phyloP scores from a whole-genome alignment of 2,329 filamentous ascomycete species.

The Bipolaris cookei region DNA sequence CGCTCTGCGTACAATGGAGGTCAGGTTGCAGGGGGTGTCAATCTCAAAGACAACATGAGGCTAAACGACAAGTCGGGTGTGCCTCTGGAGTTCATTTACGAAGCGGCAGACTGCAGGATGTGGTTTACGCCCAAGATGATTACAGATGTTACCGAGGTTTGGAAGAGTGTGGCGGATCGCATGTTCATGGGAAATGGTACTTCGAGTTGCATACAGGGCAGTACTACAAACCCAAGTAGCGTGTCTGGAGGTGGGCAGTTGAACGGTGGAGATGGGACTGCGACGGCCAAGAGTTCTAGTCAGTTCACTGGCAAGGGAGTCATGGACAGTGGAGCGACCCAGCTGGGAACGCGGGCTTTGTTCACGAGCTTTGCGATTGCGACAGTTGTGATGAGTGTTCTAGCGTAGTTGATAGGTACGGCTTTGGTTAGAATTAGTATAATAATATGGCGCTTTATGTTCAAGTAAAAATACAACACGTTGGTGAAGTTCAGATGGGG shows the following conservation, averaged over 20 bases:
- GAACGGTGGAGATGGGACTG: conserved; percentile 32
- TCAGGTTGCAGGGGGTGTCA: conserved; percentile 40
- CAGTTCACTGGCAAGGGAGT: conserved; percentile 4
- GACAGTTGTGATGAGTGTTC: background rate
- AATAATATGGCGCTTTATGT: background rate
- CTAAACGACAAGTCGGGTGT: conserved; percentile 47
- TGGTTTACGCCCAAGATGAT: conserved; percentile 50
- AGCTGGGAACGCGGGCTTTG: background rate
- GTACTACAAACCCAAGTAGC: conserved; percentile 38
- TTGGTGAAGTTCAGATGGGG: background rate
- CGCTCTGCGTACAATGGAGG: conserved; percentile 36
- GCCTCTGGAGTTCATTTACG: conserved; percentile 52
- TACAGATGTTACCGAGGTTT: conserved; percentile 45
- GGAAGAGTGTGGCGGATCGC: conserved; percentile 47
- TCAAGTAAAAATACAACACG: background rate
- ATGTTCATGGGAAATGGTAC: conserved; percentile 41
- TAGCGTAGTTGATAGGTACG: background rate
- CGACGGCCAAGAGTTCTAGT: conserved; percentile 12
- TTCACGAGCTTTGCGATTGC: background rate
- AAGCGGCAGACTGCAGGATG: conserved; percentile 51
- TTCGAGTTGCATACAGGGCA: conserved; percentile 37
- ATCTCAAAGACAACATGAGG: conserved; percentile 48
- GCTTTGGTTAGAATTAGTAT: background rate
- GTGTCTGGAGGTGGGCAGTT: conserved; percentile 42
- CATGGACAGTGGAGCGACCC: background rate